Evolutionary conservation across 176 grass and related monocot species (phyloP), one percentile per base, ranked within the genome.

Genomic region (Canna indica): DNA sequence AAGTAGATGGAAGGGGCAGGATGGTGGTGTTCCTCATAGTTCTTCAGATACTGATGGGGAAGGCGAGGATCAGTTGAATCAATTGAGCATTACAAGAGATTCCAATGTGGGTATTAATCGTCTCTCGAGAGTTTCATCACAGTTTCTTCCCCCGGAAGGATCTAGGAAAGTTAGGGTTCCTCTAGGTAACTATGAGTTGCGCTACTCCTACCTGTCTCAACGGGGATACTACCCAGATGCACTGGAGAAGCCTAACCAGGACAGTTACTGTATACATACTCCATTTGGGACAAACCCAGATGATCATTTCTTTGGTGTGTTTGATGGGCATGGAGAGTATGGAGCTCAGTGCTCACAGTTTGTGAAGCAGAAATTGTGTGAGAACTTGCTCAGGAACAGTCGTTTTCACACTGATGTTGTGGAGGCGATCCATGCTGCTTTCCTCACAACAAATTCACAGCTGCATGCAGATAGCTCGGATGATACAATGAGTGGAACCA

Each of bases 401-500:
- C 67, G 14, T 17, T 88, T 97, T 69, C 84, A 38, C 48, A 76
- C 72, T 53, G 82, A 90, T 87, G 81, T 80, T 42, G 79, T 90
- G 59, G 77, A 85, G 72, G 86, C 89, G 20, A 81, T 86, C 78
- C 77, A 85, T 78, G 77, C 86, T 74, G 79, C 94, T 73, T 97
- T 85, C 12, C 65, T 97, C 6, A 32, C 84, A 63, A 97, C 94
- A 64, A 97, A 97, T 73, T 81, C 84, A 24, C 89, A 93, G 67
- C 77, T 97, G 28, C 94, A 93, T 81, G 86, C 48, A 0, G 94
- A 97, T 63, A 87, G 28, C 47, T 81, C 93, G 70, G 94, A 97
- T 58, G 94, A 97, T 75, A 76, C 89, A n/a, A 93, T 93, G 94
- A 92, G 94, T 75, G 94, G 94, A 72, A 97, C 94, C 34, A 97